Evolutionary conservation across 1,139 yeast species (phyloP), one percentile per base, ranked within the genome.

Genomic region (Saccharomycopsis phalli): DNA sequence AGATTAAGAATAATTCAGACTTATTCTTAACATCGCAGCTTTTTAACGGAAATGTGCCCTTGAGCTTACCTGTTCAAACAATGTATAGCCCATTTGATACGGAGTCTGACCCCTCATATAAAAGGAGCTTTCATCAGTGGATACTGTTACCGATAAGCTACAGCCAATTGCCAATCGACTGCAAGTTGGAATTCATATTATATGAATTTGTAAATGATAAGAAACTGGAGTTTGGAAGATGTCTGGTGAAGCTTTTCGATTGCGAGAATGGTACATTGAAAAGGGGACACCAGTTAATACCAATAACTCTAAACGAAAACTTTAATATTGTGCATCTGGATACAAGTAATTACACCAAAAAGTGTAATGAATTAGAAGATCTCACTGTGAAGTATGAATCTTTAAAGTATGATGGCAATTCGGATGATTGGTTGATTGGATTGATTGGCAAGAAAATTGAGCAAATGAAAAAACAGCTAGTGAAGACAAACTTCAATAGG

Each of bases 351-450:
- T 63, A 63, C 39, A 55, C 62, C 19, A 28, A 50, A 3, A 47
- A 51, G 22, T 56, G 60, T 59, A 64, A 62, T 42, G 57, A 59
- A 4, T 55, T 78, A 14, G 91, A 82, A 50, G 58, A 60, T 43
- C 63, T 71, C 41, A 62, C 82, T 33, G 78, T 81, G 46, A 63
- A 62, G 36, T 82, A 79, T 53, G 87, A 81, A 50, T 20, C 32
- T 8, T 20, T 37, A 4, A 28, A 32, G 6, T 18, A 37, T 16
- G 34, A 18, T 20, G n/a, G 27, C 13, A 20, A 11, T 2, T 31
- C 16, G n/a, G 13, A 19, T 1, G 74, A 71, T 31, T 91, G 98
- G 97, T 62, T 88, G 6, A 95, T 86, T 53, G 68, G 72, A 36
- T 50, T 83, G 39, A 74, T 82, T 0, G 63, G 81, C 45, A 68